These are phyloP conservation scores for Aspergillus cavernicola DNA, from an alignment of 495 filamentous ascomycete species.

Conservation along the genomic window DNA sequence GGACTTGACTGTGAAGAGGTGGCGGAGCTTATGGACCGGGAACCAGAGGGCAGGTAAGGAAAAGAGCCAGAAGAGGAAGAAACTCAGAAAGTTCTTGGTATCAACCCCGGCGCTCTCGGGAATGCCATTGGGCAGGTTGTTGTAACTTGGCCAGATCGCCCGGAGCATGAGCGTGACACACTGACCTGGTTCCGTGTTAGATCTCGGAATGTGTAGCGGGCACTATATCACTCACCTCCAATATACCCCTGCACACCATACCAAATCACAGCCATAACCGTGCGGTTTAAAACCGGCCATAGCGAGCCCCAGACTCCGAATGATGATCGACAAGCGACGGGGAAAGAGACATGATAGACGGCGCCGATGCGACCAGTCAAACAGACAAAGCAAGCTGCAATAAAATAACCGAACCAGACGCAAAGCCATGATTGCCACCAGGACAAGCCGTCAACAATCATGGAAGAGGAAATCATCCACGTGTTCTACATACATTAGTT, in stretches of 20 bases:
- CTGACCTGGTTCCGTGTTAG: conserved; percentile 40
- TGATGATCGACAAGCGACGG: conserved; percentile 67
- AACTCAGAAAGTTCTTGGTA: conserved; percentile 72
- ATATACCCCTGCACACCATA: conserved; percentile 88
- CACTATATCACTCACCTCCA: conserved; percentile 49
- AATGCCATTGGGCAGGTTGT: conserved; percentile 64
- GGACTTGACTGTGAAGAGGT: conserved; percentile 90
- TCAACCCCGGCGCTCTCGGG: conserved; percentile 62
- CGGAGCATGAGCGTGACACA: conserved; percentile 81
- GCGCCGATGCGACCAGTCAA: conserved; percentile 82
- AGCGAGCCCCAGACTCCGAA: conserved; percentile 87
- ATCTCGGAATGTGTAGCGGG: background rate
- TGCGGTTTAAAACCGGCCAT: conserved; percentile 89
- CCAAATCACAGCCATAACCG: conserved; percentile 73
- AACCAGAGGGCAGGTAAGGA: conserved; percentile 84
- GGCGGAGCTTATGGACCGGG: conserved; percentile 58
- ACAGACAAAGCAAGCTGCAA: conserved; percentile 71
- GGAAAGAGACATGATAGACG: conserved; percentile 87
- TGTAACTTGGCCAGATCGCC: conserved; percentile 72
- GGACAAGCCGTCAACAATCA: conserved; percentile 72
- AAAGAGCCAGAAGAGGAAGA: conserved; percentile 79
- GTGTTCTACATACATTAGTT: conserved; percentile 60
- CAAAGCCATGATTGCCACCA: conserved; percentile 98
- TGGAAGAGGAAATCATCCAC: conserved; percentile 92
- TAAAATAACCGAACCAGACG: conserved; percentile 77